phyloP scores from a whole-genome alignment of 306 rosid species.

The Lotus japonicus region DNA sequence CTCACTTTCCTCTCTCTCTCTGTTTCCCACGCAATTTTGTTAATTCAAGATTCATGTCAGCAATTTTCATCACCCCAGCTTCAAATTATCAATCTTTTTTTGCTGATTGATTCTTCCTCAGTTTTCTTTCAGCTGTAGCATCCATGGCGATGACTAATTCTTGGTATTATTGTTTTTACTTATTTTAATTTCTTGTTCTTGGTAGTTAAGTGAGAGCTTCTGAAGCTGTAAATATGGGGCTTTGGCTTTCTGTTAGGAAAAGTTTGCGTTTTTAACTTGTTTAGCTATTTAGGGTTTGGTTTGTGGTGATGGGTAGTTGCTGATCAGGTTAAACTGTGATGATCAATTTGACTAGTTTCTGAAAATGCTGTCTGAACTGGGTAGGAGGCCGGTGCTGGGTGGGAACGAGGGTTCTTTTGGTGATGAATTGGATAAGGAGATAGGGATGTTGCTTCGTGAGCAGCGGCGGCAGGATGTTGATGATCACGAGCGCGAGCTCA shows the following conservation, averaged over 20 bases:
- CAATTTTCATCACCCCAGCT: neutral
- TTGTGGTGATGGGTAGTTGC: neutral
- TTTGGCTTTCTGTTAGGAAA: constrained; percentile 11
- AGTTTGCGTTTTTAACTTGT: too few species aligned
- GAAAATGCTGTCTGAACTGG: constrained; percentile 77
- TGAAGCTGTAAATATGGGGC: constrained; percentile 36
- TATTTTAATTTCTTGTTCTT: too few species aligned
- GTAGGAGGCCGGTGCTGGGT: constrained; percentile 67
- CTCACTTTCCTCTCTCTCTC: neutral
- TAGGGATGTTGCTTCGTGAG: constrained; percentile 66
- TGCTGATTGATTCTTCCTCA: constrained; percentile 25
- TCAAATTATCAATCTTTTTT: neutral
- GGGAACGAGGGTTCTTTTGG: constrained; percentile 78
- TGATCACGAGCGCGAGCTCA: constrained; percentile 66
- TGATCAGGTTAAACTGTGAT: constrained; percentile 1
- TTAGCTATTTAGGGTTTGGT: constrained; percentile 24
- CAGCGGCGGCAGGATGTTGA: constrained; percentile 71
- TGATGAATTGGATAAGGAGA: constrained; percentile 83
- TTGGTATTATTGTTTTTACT: neutral
- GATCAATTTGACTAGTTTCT: constrained; percentile 17
- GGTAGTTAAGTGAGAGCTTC: too few species aligned
- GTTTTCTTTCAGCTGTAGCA: neutral
- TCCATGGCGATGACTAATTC: too few species aligned
- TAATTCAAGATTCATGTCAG: neutral
- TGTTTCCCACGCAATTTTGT: neutral